A percentile compares a stretch with the other conserved stretches of the same genome.
Conservation (phyloP, 2,329 filamentous ascomycete genomes). For the Anthostomella pinea region DNA sequence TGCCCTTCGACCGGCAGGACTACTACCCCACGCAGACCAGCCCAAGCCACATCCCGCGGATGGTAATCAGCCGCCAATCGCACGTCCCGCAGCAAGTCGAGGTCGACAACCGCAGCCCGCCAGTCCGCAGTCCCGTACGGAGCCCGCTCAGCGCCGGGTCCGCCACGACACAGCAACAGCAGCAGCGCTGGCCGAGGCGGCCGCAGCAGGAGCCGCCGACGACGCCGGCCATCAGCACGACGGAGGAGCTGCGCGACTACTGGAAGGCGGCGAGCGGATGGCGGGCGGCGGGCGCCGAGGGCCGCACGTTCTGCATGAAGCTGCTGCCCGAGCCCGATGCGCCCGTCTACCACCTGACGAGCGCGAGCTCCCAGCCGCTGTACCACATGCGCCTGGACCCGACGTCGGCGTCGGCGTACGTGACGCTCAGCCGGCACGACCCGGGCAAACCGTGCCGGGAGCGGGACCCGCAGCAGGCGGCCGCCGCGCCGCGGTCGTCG, state of each 20-base stretch:
- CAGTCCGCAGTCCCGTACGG: constrained; percentile 29
- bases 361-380: constrained; percentile 60
- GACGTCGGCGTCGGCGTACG: constrained; percentile 60
- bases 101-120: constrained; percentile 27
- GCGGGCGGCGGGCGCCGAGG: constrained; percentile 59
- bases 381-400: constrained; percentile 65
- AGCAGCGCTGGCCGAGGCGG: constrained; percentile 31
- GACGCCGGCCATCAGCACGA: constrained; percentile 51
- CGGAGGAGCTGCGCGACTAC: constrained; percentile 60
- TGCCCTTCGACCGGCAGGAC: constrained; percentile 64
- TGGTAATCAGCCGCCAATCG: constrained; percentile 63
- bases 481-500: constrained; percentile 15
- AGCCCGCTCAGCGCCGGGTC: constrained; percentile 33
- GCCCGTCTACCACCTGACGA: constrained; percentile 64
- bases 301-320: constrained; percentile 57
- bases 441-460: constrained; percentile 56
- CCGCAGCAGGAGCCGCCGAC: constrained; percentile 41
- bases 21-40: constrained; percentile 68
- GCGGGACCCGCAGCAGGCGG: constrained; percentile 33
- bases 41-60: constrained; percentile 60
- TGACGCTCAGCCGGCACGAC: constrained; percentile 58
- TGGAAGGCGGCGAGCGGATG: constrained; percentile 72
- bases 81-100: constrained; percentile 46
- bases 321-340: constrained; percentile 56
- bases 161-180: constrained; percentile 26